A percentile compares a stretch with the other conserved stretches of the same genome.
These are phyloP conservation scores for Aspergillus unguis DNA, from an alignment of 2,329 filamentous ascomycete genomes.

Conservation along the genomic window DNA sequence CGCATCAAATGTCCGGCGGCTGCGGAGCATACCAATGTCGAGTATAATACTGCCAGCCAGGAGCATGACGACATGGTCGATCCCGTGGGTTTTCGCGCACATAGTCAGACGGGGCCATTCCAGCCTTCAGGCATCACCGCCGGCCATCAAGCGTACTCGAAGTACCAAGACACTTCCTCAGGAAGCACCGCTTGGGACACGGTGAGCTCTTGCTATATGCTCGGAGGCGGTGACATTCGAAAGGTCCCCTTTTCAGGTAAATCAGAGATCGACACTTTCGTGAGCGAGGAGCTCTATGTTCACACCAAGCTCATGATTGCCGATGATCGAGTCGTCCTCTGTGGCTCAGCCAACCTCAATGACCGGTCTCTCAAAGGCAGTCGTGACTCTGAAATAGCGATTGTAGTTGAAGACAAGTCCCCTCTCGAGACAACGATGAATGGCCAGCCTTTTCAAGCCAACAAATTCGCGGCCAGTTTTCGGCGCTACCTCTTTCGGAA, in stretches of 20 bases:
- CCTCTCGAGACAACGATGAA: not conserved
- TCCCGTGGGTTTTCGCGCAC: not conserved
- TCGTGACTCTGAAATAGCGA: not conserved
- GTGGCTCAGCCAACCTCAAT: slow-evolving; percentile 2
- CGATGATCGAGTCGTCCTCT: not conserved
- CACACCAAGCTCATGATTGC: not conserved
- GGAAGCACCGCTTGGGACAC: not conserved
- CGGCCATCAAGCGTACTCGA: not conserved
- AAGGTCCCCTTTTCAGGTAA: not conserved
- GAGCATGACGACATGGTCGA: not conserved
- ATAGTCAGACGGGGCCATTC: not conserved
- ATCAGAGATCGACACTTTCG: not conserved
- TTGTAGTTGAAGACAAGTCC: not conserved
- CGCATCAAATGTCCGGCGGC: not conserved
- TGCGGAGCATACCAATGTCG: not conserved
- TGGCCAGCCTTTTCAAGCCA: not conserved
- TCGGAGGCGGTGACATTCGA: not conserved
- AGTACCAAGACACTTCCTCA: not conserved
- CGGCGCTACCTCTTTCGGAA: not conserved
- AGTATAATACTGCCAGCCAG: not conserved
- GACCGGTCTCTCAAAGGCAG: slow-evolving; percentile 1
- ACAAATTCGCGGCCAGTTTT: not conserved
- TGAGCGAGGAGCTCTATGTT: slow-evolving; percentile 1
- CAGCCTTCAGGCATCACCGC: not conserved
- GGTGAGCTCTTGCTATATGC: slow-evolving; percentile 1